Evolutionary conservation across 305 asterid species (phyloP).

Genomic region (Plantago lanceolata): DNA sequence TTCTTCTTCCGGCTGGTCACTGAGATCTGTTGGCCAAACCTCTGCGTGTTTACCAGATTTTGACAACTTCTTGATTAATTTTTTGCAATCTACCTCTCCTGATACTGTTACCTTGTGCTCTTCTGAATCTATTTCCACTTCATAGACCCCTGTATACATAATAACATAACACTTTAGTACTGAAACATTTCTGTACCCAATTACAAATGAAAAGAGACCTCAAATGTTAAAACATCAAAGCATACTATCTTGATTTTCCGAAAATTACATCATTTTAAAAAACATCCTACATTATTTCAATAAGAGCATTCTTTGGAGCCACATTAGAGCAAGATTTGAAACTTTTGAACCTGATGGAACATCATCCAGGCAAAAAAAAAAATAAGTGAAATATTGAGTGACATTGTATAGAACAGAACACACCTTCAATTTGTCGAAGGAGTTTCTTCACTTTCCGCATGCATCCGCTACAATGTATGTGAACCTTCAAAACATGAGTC

Average conservation of each 20-base stretch:
- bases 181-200: not conserved
- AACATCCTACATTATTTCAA: not conserved
- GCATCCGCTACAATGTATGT: slow-evolving; percentile 74
- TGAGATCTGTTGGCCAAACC: slow-evolving; percentile 32
- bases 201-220: not conserved
- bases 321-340: not conserved
- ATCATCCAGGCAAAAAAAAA: not conserved
- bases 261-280: no score
- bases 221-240: not conserved
- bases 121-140: slow-evolving; percentile 50
- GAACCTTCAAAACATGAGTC: slow-evolving; percentile 62
- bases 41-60: slow-evolving; percentile 75
- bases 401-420: not conserved
- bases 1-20: slow-evolving; percentile 25
- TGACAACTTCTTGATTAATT: slow-evolving; percentile 48
- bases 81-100: slow-evolving; percentile 55
- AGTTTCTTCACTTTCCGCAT: slow-evolving; percentile 59
- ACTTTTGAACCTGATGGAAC: not conserved
- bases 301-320: not conserved
- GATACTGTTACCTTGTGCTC: slow-evolving; percentile 52
- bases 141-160: slow-evolving; percentile 55
- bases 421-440: slow-evolving; percentile 58
- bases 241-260: not conserved
- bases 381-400: not conserved
- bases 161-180: not conserved